Base-by-base conservation (phyloP, 2,329 filamentous ascomycete species). In the Hymenoscyphus albidus region DNA sequence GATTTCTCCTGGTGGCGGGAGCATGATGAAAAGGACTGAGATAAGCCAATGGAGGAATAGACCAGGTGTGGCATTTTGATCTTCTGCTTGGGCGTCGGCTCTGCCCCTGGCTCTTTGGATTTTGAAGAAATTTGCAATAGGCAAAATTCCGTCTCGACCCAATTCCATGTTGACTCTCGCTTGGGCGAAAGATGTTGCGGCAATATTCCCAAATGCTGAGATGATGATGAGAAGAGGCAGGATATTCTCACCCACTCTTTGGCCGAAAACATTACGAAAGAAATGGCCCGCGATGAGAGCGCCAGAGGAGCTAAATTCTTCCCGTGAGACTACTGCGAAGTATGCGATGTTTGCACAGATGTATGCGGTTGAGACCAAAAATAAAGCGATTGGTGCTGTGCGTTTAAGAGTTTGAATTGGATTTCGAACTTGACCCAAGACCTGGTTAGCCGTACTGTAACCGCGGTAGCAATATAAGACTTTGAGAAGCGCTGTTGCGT, bases 41-140 rank as follows among this genome's bases (percentile, higher is more conserved):
- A 86, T 84, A 18, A 87, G 77, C 75, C 85, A 88, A 66, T 88
- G 84, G 59, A 89, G 80, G 18, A 81, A 79, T 18, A 85, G 75
- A 10, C 76, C 76, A n/a, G 75, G 71, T 1, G 68, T 64, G 5
- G 76, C 61, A 51, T 58, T 57, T 12, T 51, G n/a, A 13, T 22
- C 44, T 51, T 51, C 44, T 12, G 22, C 44, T 27, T 51, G 44
- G 18, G 44, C 2, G 7, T n/a, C 18, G 44, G 14, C n/a, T 51
- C 22, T 51, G 4, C 18, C 44, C n/a, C 22, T 22, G 18, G 22
- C 10, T 9, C 40, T 32, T n/a, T 38, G 40, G 66, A 66, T 5
- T 40, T 62, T 40, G 70, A 75, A 77, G 63, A 77, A 75, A 1
- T 61, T 18, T 3, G 78, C 76, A 65, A 77, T 79, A 0, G 81